A percentile compares a stretch with the other conserved stretches of the same genome.
Conservation (phyloP, 1,139 yeast species). For the Casaregolazyma suthepensis region DNA sequence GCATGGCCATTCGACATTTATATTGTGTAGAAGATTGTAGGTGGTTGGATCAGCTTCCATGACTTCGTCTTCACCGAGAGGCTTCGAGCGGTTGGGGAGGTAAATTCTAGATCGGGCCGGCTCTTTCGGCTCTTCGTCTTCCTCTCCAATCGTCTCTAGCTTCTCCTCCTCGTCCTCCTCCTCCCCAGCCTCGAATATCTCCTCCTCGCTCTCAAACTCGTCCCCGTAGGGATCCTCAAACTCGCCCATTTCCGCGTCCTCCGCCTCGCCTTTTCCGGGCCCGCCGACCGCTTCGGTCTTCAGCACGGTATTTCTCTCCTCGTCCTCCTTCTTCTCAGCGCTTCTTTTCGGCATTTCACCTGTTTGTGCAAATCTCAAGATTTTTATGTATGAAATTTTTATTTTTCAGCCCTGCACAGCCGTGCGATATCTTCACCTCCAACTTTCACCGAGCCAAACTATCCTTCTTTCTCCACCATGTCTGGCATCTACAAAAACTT, state of each 20-base stretch:
- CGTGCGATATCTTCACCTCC: slow-evolving; percentile 13
- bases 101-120: slow-evolving; percentile 41
- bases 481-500: slow-evolving; percentile 34
- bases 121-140: slow-evolving; percentile 26
- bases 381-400: not conserved
- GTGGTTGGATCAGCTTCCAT: slow-evolving; percentile 95
- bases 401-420: not conserved
- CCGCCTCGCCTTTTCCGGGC: slow-evolving; percentile 23
- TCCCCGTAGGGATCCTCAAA: slow-evolving; percentile 94
- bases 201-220: slow-evolving; percentile 82
- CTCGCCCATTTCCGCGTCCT: slow-evolving; percentile 67
- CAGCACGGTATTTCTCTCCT: slow-evolving; percentile 22
- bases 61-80: slow-evolving; percentile 92
- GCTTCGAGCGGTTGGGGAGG: slow-evolving; percentile 81
- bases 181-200: slow-evolving; percentile 38
- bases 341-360: slow-evolving; percentile 24
- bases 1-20: slow-evolving; percentile 96
- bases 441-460: no score
- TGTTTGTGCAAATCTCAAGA: not conserved
- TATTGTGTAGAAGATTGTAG: slow-evolving; percentile 92
- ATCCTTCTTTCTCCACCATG: not conserved
- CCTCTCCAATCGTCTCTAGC: slow-evolving; percentile 36
- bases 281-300: slow-evolving; percentile 28
- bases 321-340: slow-evolving; percentile 18
- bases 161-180: slow-evolving; percentile 46